Evolutionary conservation across 768 basidiomycete genomes (phyloP), one percentile per base, ranked within the genome.

Genomic region (Chalciporus pseudorubinellus): DNA sequence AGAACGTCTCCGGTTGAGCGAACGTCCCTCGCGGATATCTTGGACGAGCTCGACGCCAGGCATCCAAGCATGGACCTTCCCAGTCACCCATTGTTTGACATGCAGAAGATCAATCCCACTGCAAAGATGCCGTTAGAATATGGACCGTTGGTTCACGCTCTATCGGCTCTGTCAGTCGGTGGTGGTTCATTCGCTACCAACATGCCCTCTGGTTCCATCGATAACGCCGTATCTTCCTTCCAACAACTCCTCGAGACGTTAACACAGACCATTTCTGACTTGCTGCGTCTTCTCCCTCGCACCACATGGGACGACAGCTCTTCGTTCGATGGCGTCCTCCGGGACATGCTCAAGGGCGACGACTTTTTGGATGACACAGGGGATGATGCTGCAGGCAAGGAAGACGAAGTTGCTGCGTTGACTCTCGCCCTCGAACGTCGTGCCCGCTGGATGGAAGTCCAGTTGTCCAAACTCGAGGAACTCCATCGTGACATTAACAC

Each of bases 401-500:
- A 91, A 55, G 89, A 92, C 61, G 91, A 94, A 63, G 90, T 93
- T 7, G 88, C 86, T 3, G 87, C 87, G 16, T 72, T 93, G 53
- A 93, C 90, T 2, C 72, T 87, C 44, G 90, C 89, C 8, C 78
- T 94, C 40, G 90, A 92, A 65, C 84, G 88, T 54, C 87, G 92
- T n/a, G 92, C 91, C 14, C 78, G 89, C 39, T 94, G 91, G 89
- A 92, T 94, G 88, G 90, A 93, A 69, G 87, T 91, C 19, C 91
- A 92, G 66, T 70, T 94, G 16, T 89, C 88, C 0, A 92, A 93
- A 65, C 74, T 94, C 31, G 91, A 94, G 67, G 91, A 91, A 61
- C 75, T 93, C 29, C 91, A 94, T 59, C 85, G 88, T 24, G 91
- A 93, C 58, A 92, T 93, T 70, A 94, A 93, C 68, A 89, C 82